Conservation (phyloP, 2,329 filamentous ascomycete genomes). For the Aureobasidium melanogenum region DNA sequence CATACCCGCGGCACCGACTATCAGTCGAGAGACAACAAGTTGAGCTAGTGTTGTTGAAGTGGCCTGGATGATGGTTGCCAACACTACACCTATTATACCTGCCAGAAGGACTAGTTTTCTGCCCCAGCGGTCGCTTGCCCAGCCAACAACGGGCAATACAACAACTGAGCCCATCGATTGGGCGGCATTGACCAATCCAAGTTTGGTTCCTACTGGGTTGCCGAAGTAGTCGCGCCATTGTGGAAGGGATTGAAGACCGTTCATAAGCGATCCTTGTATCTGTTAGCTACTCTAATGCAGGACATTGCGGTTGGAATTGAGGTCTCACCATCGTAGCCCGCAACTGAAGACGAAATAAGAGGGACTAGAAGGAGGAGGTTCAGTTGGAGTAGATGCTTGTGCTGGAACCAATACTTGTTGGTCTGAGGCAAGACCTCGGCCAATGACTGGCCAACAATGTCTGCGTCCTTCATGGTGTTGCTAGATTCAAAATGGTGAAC, state of each 20-base stretch:
- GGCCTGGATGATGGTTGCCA: slow-evolving; percentile 27
- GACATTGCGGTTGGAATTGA: neutral
- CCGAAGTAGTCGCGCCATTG: slow-evolving; percentile 36
- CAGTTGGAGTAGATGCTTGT: slow-evolving; percentile 34
- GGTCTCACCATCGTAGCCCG: slow-evolving; percentile 36
- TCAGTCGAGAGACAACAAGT: slow-evolving; percentile 31
- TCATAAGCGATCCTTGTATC: slow-evolving; percentile 31
- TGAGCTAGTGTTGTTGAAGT: slow-evolving; percentile 20
- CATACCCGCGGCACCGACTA: slow-evolving; percentile 29
- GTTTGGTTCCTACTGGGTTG: slow-evolving; percentile 28
- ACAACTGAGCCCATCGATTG: slow-evolving; percentile 34
- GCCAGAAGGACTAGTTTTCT: slow-evolving; percentile 30
- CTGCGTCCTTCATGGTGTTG: slow-evolving; percentile 19
- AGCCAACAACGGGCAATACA: slow-evolving; percentile 29
- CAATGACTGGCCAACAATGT: slow-evolving; percentile 24
- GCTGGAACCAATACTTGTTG: slow-evolving; percentile 34
- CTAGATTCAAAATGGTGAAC: neutral
- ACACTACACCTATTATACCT: slow-evolving; percentile 27
- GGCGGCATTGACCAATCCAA: slow-evolving; percentile 32
- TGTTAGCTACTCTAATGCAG: neutral
- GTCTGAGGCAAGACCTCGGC: slow-evolving; percentile 35
- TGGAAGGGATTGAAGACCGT: slow-evolving; percentile 35
- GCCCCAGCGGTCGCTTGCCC: slow-evolving; percentile 33
- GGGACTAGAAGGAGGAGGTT: slow-evolving; percentile 38
- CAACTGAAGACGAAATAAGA: slow-evolving; percentile 34